These are phyloP conservation scores for Earliella scabrosa DNA, from an alignment of 1,284 basidiomycete species.

Conservation along the genomic window DNA sequence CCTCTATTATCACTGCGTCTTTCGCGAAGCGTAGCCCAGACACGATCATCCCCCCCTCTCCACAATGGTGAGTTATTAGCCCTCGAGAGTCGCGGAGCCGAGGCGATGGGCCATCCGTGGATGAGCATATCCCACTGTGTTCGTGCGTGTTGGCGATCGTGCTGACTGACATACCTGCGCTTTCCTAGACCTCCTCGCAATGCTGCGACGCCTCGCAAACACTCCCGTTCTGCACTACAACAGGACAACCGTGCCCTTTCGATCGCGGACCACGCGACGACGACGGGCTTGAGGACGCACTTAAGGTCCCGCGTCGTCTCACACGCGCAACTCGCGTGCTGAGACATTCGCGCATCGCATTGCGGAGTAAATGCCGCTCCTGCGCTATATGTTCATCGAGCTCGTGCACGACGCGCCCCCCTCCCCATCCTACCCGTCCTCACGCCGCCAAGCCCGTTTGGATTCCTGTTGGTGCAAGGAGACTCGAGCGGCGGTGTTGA, in stretches of 20 bases:
- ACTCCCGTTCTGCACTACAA: neutral
- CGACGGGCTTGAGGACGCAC: no score
- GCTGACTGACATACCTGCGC: neutral
- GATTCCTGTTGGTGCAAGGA: no score
- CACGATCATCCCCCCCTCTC: no score
- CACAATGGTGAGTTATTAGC: constrained; percentile 11
- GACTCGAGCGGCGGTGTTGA: constrained; percentile 17
- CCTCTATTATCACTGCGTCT: no score
- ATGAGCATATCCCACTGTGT: no score
- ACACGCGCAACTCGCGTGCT: neutral
- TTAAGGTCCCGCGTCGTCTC: neutral
- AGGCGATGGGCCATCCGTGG: constrained; percentile 16
- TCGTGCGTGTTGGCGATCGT: neutral
- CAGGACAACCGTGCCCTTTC: neutral
- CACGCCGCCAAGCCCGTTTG: no score
- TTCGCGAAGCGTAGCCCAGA: no score
- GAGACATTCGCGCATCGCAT: neutral
- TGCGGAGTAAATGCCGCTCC: constrained; percentile 9
- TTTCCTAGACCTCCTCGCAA: constrained; percentile 9
- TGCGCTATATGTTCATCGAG: constrained; percentile 14
- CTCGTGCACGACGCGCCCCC: no score
- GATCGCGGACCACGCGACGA: no score
- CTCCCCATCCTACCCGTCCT: no score
- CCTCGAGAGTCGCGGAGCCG: constrained; percentile 9
- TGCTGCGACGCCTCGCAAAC: constrained; percentile 1